phyloP scores from a whole-genome alignment of 208 protist genomes.

The Trypanosoma scelopori region DNA sequence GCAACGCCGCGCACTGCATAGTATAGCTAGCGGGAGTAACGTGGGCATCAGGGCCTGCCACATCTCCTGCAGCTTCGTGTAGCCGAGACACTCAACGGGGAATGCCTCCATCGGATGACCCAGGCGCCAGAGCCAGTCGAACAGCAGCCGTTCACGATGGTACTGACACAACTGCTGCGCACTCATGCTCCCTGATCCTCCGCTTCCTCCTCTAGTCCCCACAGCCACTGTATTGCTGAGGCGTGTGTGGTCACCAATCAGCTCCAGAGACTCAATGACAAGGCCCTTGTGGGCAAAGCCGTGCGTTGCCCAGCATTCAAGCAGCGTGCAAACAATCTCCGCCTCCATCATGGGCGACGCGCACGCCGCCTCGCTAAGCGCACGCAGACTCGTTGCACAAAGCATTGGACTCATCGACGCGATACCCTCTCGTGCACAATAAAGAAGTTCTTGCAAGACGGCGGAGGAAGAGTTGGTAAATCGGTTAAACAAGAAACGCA shows the following conservation, averaged over 20 bases:
- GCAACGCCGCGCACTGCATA: conserved; percentile 35
- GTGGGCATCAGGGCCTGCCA: conserved; percentile 25
- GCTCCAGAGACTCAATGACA: conserved; percentile 53
- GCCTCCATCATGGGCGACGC: conserved; percentile 52
- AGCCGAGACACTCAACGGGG: conserved; percentile 63
- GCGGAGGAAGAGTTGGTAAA: conserved; percentile 35
- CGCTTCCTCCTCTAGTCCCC: not conserved
- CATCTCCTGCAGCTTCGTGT: conserved; percentile 31
- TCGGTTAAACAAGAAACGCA: conserved; percentile 47
- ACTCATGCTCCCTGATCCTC: conserved; percentile 7
- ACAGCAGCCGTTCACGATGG: conserved; percentile 46
- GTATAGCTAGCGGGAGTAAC: conserved; percentile 47
- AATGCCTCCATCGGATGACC: conserved; percentile 65
- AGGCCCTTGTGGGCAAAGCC: conserved; percentile 49
- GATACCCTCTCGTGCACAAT: conserved; percentile 52
- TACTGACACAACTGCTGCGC: conserved; percentile 39
- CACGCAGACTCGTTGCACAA: conserved; percentile 66
- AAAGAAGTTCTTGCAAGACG: conserved; percentile 64
- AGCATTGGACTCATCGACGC: conserved; percentile 39
- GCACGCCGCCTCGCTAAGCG: conserved; percentile 54
- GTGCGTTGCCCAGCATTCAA: conserved; percentile 75
- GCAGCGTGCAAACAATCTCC: conserved; percentile 58
- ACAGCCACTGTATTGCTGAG: not conserved
- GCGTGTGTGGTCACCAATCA: conserved; percentile 28
- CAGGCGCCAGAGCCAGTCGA: conserved; percentile 65